Conservation (phyloP, 1,139 yeast genomes). For the Pneumocystis jirovecii region DNA sequence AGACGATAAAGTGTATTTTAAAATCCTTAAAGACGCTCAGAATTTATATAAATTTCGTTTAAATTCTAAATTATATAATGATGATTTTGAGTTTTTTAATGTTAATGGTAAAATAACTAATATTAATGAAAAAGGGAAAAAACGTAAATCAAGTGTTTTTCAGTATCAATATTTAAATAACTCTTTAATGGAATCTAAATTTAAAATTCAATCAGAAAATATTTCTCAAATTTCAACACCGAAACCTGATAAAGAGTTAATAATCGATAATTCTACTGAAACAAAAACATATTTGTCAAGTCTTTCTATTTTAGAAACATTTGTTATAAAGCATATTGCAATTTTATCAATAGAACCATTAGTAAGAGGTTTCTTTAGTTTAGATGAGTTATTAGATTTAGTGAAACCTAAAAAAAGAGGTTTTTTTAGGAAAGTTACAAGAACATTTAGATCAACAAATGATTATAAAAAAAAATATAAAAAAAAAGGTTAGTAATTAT, state of each 20-base stretch:
- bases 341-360: conserved; percentile 40
- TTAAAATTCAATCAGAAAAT: too few species aligned
- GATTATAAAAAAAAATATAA: conserved; percentile 20
- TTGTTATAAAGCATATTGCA: conserved; percentile 52
- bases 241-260: too few species aligned
- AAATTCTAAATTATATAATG: neutral
- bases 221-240: neutral
- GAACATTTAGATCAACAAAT: conserved; percentile 24
- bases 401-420: conserved; percentile 33
- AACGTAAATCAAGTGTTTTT: too few species aligned
- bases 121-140: neutral
- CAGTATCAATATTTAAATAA: too few species aligned
- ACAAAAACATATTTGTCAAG: conserved; percentile 51
- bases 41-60: too few species aligned
- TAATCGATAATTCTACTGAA: neutral
- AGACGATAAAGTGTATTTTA: neutral
- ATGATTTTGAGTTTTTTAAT: neutral
- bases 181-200: neutral
- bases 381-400: conserved; percentile 39
- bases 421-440: conserved; percentile 65
- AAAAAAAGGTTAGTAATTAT: conserved; percentile 15
- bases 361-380: conserved; percentile 27
- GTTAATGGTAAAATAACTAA: too few species aligned
- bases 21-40: neutral
- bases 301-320: conserved; percentile 44